Percentiles rank a stretch among this genome's conserved stretches.
phyloP scores from a whole-genome alignment of 768 basidiomycete species.

The Boletales sp. region DNA sequence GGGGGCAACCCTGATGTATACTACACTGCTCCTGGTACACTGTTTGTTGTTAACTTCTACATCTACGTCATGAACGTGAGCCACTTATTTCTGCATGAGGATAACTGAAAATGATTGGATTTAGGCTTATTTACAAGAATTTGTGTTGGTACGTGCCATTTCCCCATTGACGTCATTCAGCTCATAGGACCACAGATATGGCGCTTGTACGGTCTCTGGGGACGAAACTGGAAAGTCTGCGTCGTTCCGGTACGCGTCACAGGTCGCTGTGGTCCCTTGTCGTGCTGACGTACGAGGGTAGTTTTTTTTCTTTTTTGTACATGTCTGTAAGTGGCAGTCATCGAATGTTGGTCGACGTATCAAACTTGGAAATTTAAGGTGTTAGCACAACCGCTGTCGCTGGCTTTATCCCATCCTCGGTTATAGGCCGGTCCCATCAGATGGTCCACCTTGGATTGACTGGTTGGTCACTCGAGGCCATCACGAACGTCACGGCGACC shows the following conservation, averaged over 20 bases:
- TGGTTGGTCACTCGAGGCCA: slow-evolving; percentile 17
- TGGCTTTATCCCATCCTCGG: slow-evolving; percentile 11
- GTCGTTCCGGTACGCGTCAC: slow-evolving; percentile 11
- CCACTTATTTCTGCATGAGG: neutral
- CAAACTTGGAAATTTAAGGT: neutral
- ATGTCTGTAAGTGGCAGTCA: slow-evolving; percentile 13
- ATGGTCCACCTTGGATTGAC: slow-evolving; percentile 8
- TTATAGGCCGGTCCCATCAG: neutral
- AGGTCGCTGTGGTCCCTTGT: neutral
- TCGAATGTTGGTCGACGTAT: neutral
- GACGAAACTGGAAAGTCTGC: slow-evolving; percentile 5
- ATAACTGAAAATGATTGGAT: neutral
- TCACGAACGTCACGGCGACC: slow-evolving; percentile 14
- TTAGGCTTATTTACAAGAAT: slow-evolving; percentile 17
- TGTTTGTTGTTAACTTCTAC: slow-evolving; percentile 12
- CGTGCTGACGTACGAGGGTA: neutral
- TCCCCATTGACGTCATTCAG: neutral
- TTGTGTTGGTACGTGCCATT: slow-evolving; percentile 10
- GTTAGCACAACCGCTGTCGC: slow-evolving; percentile 17
- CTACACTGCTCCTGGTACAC: slow-evolving; percentile 2
- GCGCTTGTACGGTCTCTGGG: slow-evolving; percentile 20
- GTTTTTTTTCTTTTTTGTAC: slow-evolving; percentile 13
- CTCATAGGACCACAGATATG: slow-evolving; percentile 15
- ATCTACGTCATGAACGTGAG: slow-evolving; percentile 20
- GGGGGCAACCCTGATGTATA: slow-evolving; percentile 5